Evolutionary conservation across 352 stramenopile species (phyloP), one percentile per base, ranked within the genome.

Genomic region (Phytophthora syringae): DNA sequence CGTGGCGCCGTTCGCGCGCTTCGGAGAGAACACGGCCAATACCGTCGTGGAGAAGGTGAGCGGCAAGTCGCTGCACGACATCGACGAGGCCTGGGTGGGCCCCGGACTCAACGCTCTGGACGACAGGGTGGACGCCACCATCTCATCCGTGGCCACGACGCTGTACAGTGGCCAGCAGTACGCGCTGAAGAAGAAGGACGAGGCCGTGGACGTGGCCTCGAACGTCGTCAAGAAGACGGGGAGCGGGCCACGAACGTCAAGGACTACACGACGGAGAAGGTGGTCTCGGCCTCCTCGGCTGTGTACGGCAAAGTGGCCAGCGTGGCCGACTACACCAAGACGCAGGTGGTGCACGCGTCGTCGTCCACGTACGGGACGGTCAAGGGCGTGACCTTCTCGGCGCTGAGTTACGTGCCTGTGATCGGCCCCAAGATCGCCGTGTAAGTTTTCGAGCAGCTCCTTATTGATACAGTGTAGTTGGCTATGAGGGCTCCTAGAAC

Each of bases 121-220:
- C 68, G 76, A 86, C 53, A 87, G 79, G 60, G 81, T 93, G 37
- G 84, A 93, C 36, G 60, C 74, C 39, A 79, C 71, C 13, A 82
- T 93, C 36, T 80, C 71, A 34, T 67, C 68, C 1, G 73, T 88
- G 34, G 54, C 79, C 5, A 82, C 80, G 21, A 82, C 76, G 64
- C 58, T 93, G 11, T 77, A 87, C 43, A 68, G 72, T 28, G 76
- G 80, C 60, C 82, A 93, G 65, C 77, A 87, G 60, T 86, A 73
- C 58, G 76, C 84, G 10, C 57, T 93, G 0, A 72, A 86, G 66
- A 90, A 80, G 67, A 93, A 93, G 78, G 72, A 93, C 54, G 64
- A 64, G 11, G 82, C 72, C 3, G 72, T 90, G 7, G 61, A 42
- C 13, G 74, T 64, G 32, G 70, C 79, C 28, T 78, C 78, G 7